phyloP scores from a whole-genome alignment of 805 yeast species.

The Schwanniomyces pseudopolymorphus region DNA sequence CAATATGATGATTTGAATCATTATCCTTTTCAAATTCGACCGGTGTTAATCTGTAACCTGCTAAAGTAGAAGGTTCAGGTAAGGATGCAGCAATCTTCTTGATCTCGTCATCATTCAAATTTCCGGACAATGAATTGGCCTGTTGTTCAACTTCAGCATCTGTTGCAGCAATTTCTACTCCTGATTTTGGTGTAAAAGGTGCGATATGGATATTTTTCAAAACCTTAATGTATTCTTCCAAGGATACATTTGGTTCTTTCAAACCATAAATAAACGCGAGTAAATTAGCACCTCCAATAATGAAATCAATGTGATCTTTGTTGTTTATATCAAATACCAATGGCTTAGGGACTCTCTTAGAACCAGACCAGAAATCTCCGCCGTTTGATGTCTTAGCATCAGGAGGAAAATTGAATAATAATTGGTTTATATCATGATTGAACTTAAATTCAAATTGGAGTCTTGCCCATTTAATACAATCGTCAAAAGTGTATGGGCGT shows the following conservation, averaged over 20 bases:
- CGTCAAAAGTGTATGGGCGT: slow-evolving; percentile 88
- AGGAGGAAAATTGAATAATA: slow-evolving; percentile 89
- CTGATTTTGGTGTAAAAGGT: slow-evolving; percentile 73
- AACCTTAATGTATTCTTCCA: slow-evolving; percentile 54
- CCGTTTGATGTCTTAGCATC: slow-evolving; percentile 91
- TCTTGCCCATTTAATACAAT: slow-evolving; percentile 95
- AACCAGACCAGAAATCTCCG: slow-evolving; percentile 96
- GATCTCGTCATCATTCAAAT: slow-evolving; percentile 61
- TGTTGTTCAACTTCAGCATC: slow-evolving; percentile 90
- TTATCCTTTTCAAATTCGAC: slow-evolving; percentile 98
- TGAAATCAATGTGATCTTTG: slow-evolving; percentile 76
- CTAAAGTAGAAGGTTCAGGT: slow-evolving; percentile 86
- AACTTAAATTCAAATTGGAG: slow-evolving; percentile 81
- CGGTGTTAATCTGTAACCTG: slow-evolving; percentile 84
- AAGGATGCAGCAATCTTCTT: slow-evolving; percentile 69
- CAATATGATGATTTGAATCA: slow-evolving; percentile 94
- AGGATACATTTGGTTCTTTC: slow-evolving; percentile 65
- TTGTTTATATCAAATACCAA: slow-evolving; percentile 72
- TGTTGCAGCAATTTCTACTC: slow-evolving; percentile 76
- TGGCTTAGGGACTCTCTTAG: slow-evolving; percentile 95
- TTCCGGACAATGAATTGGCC: slow-evolving; percentile 40
- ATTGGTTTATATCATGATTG: slow-evolving; percentile 83
- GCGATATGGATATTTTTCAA: slow-evolving; percentile 42
- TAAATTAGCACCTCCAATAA: slow-evolving; percentile 87
- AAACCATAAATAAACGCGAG: slow-evolving; percentile 89